These are phyloP conservation scores for Entomortierella beljakovae DNA, from an alignment of 192 early-diverging fungal species.

Conservation along the genomic window DNA sequence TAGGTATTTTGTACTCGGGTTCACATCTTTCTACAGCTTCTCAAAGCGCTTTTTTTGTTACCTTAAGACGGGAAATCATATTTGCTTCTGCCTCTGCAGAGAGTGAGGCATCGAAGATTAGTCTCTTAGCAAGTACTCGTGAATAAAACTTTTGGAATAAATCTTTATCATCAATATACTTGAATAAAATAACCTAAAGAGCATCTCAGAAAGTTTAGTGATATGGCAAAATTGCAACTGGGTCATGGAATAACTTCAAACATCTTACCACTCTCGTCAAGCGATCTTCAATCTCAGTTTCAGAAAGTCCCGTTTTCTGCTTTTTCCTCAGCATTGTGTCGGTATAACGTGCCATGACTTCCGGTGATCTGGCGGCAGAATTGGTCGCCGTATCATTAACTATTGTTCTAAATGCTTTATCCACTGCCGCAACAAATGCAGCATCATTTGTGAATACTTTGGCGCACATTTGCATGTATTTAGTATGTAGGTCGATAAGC, in stretches of 20 bases:
- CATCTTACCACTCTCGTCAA: constrained; percentile 66
- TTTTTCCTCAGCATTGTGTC: constrained; percentile 79
- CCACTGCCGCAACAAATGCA: constrained; percentile 79
- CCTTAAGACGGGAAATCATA: constrained; percentile 87
- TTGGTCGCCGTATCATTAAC: constrained; percentile 70
- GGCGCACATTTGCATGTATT: constrained; percentile 68
- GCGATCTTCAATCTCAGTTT: constrained; percentile 77
- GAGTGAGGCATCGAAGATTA: constrained; percentile 76
- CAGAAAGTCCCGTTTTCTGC: constrained; percentile 60
- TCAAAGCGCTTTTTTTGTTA: constrained; percentile 4
- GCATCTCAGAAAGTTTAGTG: too few species aligned
- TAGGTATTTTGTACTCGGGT: too few species aligned
- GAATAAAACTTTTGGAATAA: constrained; percentile 94
- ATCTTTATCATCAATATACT: constrained; percentile 92
- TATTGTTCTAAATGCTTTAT: constrained; percentile 84
- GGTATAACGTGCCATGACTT: constrained; percentile 86
- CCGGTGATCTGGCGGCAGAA: constrained; percentile 68
- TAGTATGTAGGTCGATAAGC: constrained; percentile 71
- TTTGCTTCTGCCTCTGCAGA: constrained; percentile 84
- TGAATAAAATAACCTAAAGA: constrained; percentile 76
- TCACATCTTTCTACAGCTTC: neutral
- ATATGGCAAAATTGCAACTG: neutral
- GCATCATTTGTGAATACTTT: constrained; percentile 76
- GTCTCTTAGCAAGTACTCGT: constrained; percentile 81
- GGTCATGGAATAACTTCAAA: neutral